Conservation (phyloP, 2,329 filamentous ascomycete genomes). For the Colletotrichum sp. region DNA sequence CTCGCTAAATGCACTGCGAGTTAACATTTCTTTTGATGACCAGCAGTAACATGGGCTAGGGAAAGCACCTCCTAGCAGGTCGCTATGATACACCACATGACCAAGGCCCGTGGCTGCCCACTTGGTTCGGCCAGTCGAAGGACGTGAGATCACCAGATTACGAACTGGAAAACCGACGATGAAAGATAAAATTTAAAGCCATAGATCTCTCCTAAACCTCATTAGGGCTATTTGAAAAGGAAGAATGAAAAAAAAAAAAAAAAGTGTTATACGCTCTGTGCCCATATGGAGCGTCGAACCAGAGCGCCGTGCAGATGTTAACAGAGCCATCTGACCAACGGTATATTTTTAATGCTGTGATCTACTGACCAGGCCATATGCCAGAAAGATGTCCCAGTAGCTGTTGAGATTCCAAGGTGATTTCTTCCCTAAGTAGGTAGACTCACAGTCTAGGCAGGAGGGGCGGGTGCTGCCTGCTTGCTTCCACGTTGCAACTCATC, state of each 20-base stretch:
- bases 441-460: neutral
- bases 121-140: neutral
- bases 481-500: neutral
- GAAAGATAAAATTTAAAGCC: neutral
- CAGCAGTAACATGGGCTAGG: neutral
- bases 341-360: neutral
- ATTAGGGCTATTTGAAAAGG: neutral
- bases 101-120: neutral
- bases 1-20: neutral
- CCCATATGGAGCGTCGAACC: neutral
- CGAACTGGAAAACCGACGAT: neutral
- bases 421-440: neutral
- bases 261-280: neutral
- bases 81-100: neutral
- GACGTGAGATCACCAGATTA: neutral
- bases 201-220: no score
- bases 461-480: neutral
- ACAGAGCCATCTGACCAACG: neutral
- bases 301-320: neutral
- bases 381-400: neutral
- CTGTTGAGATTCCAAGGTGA: neutral
- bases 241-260: neutral
- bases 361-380: neutral
- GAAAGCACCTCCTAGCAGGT: neutral
- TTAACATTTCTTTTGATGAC: neutral